Evolutionary conservation across 306 rosid genomes (phyloP).

Genomic region (Prosopis cineraria): DNA sequence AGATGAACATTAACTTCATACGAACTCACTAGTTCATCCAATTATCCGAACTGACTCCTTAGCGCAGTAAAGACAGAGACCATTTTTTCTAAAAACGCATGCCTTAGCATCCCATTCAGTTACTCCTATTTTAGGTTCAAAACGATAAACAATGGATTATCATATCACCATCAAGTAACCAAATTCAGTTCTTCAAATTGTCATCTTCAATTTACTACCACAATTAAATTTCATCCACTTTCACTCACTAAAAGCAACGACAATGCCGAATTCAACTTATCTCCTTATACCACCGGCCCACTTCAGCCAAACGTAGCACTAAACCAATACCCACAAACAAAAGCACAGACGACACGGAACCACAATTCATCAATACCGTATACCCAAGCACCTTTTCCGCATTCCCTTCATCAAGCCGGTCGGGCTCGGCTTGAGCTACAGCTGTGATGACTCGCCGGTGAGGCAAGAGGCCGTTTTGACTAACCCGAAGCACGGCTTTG

Average conservation of each 20-base stretch:
- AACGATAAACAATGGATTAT: not conserved
- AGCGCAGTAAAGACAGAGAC: not conserved
- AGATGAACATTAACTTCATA: not conserved
- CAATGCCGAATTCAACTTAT: not conserved
- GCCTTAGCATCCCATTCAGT: not conserved
- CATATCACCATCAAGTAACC: not conserved
- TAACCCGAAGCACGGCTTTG: not conserved
- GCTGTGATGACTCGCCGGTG: constrained; percentile 22
- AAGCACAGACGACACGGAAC: not conserved
- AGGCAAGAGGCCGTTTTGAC: constrained; percentile 6
- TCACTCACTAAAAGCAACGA: not conserved
- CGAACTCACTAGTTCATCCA: not conserved
- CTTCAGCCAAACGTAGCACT: not conserved
- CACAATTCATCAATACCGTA: not conserved
- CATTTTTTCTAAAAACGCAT: not conserved
- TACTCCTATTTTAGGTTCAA: not conserved
- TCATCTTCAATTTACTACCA: not conserved
- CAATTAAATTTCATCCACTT: not conserved
- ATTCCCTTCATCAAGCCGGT: constrained; percentile 2
- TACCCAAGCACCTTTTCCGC: constrained; percentile 3
- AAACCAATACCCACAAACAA: not conserved
- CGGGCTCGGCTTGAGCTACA: constrained; percentile 28
- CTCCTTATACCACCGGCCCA: not conserved
- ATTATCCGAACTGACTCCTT: not conserved
- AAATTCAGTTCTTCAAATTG: not conserved